Evolutionary conservation across 2,329 filamentous ascomycete species (phyloP).

Genomic region (Microcyclosporella mali): DNA sequence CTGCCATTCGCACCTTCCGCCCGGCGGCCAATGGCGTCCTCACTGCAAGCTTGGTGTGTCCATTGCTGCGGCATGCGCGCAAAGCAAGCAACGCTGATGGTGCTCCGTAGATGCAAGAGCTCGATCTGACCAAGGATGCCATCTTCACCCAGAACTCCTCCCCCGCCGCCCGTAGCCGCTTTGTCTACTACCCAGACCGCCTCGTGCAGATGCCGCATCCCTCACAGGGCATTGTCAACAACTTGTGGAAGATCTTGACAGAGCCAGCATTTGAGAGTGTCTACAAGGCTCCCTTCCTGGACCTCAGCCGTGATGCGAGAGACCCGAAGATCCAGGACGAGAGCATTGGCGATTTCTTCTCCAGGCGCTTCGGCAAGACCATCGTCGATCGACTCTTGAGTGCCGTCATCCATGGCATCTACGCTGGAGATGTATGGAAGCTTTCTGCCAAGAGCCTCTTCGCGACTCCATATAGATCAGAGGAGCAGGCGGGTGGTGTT

Average conservation of each 20-base stretch:
- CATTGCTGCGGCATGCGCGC: conserved; percentile 6
- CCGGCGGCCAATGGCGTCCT: conserved; percentile 55
- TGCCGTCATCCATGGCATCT: conserved; percentile 76
- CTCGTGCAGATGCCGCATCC: conserved; percentile 58
- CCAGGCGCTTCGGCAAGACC: conserved; percentile 47
- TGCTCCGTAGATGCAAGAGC: conserved; percentile 48
- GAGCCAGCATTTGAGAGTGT: conserved; percentile 54
- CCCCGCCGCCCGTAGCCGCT: conserved; percentile 58
- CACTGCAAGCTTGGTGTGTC: conserved; percentile 63
- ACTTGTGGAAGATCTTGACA: conserved; percentile 25
- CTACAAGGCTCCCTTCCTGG: conserved; percentile 33
- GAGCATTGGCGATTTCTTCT: conserved; percentile 63
- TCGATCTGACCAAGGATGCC: conserved; percentile 53
- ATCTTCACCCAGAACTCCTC: conserved; percentile 47
- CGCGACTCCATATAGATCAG: conserved; percentile 45
- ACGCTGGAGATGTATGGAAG: conserved; percentile 79
- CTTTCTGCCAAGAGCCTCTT: conserved; percentile 66
- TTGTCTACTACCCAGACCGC: conserved; percentile 82
- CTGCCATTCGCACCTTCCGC: conserved; percentile 72
- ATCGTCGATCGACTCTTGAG: conserved; percentile 69
- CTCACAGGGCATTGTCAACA: conserved; percentile 28
- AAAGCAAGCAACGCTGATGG: conserved; percentile 18
- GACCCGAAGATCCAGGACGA: conserved; percentile 51
- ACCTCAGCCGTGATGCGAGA: conserved; percentile 27
- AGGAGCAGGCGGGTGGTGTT: conserved; percentile 40